Base-by-base conservation (phyloP, 768 basidiomycete genomes). In the Sistotremastrum niveocremeum region DNA sequence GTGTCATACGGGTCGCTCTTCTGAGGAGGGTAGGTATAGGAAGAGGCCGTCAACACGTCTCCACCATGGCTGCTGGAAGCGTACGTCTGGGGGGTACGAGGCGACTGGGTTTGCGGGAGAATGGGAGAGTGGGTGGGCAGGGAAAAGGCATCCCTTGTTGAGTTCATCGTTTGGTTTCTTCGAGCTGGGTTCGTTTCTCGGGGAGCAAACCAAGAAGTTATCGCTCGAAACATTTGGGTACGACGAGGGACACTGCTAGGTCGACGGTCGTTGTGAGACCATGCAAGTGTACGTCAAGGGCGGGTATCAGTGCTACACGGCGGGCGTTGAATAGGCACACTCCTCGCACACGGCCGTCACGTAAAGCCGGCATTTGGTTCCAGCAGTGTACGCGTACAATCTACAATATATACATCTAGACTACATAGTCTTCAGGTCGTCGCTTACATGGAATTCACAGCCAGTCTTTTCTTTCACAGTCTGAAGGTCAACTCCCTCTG, bases 381-480 rank as follows among this genome's bases (percentile, higher is more conserved):
- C 20, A 20, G 20, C 20, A 20, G 20, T 20, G 20, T 20, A 20
- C 20, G 20, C 20, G 20, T 20, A 20, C 20, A 20, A 20, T 20
- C 20, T 20, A 20, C 20, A 20, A 20, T 20, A 20, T 20, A 20
- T 20, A 20, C 20, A 20, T 20, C 20, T 20, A 20, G 20, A 20
- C 20, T 20, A 20, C 20, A 20, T 20, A 20, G 20, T 20, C 20
- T 20, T 20, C 20, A 83, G 46, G 36, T 71, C 60, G 40, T 64
- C 65, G 49, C 71, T 61, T 34, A 84, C 71, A 49, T 72, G 72
- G 66, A 93, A 95, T 31, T 80, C 76, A 46, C 84, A 86, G 3
- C 79, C 87, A 3, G 93, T 97, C 74, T 89, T 91, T 28, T 77
- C 76, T 61, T 68, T 76, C 37, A 95, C 79, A 57, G 93, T 87